Conservation (phyloP, 331 rosid genomes). For the Telfairia occidentalis region DNA sequence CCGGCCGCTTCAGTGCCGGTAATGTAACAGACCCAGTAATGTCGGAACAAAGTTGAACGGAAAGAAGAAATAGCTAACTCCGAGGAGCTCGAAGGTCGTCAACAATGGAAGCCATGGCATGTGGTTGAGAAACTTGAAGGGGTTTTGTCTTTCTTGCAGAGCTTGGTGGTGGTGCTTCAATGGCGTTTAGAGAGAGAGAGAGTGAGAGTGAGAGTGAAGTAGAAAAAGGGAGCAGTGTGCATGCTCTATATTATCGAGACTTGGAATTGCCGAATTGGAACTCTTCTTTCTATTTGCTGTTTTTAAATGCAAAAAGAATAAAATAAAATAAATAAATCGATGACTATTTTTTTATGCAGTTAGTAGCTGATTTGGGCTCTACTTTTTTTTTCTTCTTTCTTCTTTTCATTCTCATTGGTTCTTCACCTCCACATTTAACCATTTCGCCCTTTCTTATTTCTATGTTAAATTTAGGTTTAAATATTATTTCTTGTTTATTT, state of each 20-base stretch:
- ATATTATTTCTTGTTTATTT: not conserved
- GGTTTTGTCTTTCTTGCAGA: not conserved
- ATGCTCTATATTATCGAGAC: not conserved
- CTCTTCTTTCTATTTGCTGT: not conserved
- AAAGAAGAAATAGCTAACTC: not conserved
- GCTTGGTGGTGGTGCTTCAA: not conserved
- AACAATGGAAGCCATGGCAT: not conserved
- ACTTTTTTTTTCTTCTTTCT: not conserved
- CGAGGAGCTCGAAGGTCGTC: not conserved
- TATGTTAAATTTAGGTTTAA: no score
- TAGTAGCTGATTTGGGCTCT: not conserved
- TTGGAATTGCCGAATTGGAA: not conserved
- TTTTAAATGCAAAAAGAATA: not conserved
- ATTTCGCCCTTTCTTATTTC: not conserved
- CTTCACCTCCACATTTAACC: not conserved
- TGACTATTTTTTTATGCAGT: slow-evolving; percentile 2
- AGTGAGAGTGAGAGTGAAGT: not conserved
- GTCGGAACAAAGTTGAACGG: not conserved
- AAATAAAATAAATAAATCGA: no score
- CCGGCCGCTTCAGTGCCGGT: not conserved
- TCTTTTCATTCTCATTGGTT: not conserved
- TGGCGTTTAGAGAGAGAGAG: no score
- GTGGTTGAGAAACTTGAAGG: not conserved
- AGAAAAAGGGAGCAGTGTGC: not conserved
- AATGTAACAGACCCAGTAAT: not conserved